phyloP scores from a whole-genome alignment of 23 red algal species.

The Chondrus crispus region DNA sequence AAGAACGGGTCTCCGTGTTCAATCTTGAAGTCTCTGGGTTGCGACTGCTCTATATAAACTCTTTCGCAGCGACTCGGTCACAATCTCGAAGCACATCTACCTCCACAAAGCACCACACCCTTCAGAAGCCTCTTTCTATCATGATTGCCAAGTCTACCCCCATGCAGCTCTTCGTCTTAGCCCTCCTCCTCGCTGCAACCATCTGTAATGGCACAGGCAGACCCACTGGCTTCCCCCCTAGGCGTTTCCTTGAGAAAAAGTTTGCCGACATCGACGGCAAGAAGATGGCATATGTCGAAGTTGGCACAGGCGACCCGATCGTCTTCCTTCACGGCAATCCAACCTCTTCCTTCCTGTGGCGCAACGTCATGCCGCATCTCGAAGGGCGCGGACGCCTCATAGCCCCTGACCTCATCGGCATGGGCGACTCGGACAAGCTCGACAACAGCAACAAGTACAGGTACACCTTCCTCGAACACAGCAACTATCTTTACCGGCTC shows the following conservation, averaged over 20 bases:
- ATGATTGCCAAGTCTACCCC: too few relatives aligned
- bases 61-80: too few relatives aligned
- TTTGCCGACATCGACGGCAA: neutral
- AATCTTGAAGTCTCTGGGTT: too few relatives aligned
- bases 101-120: too few relatives aligned
- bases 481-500: neutral
- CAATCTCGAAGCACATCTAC: too few relatives aligned
- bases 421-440: neutral
- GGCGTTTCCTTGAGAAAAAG: neutral
- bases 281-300: slow-evolving; percentile 5
- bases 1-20: too few relatives aligned
- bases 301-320: neutral
- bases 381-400: neutral
- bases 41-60: too few relatives aligned
- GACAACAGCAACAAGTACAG: neutral
- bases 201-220: too few relatives aligned
- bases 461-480: neutral
- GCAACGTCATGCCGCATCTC: neutral
- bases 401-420: neutral
- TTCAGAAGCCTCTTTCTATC: too few relatives aligned
- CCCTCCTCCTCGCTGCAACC: too few relatives aligned
- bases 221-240: neutral
- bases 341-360: slow-evolving; percentile 10
- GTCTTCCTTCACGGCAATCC: slow-evolving; percentile 24
- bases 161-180: too few relatives aligned